These are phyloP conservation scores for Pseudocercospora eumusae DNA, from an alignment of 2,329 filamentous ascomycete genomes.

Conservation along the genomic window DNA sequence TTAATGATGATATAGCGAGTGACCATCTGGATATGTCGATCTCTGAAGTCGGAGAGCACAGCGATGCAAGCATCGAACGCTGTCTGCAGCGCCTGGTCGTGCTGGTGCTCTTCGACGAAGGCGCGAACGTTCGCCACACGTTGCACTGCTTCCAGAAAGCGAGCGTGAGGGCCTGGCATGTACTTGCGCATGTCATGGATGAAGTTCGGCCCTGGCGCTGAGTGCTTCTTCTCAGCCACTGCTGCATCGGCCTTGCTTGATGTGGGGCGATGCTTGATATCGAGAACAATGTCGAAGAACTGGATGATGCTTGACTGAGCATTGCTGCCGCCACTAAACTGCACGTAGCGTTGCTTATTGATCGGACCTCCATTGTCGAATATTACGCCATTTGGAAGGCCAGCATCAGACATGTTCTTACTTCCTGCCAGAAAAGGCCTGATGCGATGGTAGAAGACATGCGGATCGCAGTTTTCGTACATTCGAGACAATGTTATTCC, in stretches of 20 bases:
- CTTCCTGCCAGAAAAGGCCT: slow-evolving; percentile 94
- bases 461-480: slow-evolving; percentile 93
- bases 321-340: slow-evolving; percentile 93
- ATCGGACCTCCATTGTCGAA: slow-evolving; percentile 71
- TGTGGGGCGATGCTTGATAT: slow-evolving; percentile 86
- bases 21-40: slow-evolving; percentile 95
- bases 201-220: slow-evolving; percentile 66
- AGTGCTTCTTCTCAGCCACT: slow-evolving; percentile 50
- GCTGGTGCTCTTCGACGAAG: slow-evolving; percentile 67
- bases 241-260: slow-evolving; percentile 61
- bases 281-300: slow-evolving; percentile 91
- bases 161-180: slow-evolving; percentile 91
- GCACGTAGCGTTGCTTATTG: slow-evolving; percentile 63
- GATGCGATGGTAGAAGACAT: slow-evolving; percentile 93
- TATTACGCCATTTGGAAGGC: slow-evolving; percentile 80
- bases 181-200: slow-evolving; percentile 96
- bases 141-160: slow-evolving; percentile 80
- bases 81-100: slow-evolving; percentile 67
- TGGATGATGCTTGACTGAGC: slow-evolving; percentile 96
- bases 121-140: slow-evolving; percentile 82
- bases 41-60: slow-evolving; percentile 75
- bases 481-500: slow-evolving; percentile 77
- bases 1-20: slow-evolving; percentile 93
- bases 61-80: slow-evolving; percentile 90
- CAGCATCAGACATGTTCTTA: slow-evolving; percentile 96